Percentiles rank a stretch among this genome's conserved stretches.
phyloP scores from a whole-genome alignment of 2,329 filamentous ascomycete genomes.

The Trichoderma atroviride region DNA sequence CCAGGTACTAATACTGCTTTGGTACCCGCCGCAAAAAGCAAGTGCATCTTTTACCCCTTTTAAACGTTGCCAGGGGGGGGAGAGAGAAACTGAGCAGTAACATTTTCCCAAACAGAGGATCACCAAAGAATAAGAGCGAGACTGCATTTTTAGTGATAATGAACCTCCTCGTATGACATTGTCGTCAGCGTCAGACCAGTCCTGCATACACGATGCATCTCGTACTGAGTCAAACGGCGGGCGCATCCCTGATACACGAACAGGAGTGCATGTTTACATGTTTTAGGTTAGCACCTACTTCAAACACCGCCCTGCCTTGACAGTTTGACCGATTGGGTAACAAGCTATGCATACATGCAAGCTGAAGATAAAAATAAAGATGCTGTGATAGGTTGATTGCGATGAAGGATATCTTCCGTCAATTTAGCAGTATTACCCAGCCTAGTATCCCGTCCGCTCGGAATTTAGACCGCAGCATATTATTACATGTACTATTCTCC shows the following conservation, averaged over 20 bases:
- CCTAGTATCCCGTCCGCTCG: not conserved
- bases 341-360: not conserved
- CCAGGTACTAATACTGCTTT: not conserved
- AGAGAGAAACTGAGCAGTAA: not conserved
- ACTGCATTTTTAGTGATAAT: not conserved
- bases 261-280: not conserved
- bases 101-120: not conserved
- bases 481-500: not conserved
- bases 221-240: not conserved
- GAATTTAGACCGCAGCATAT: not conserved
- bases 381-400: not conserved
- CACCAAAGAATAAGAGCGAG: not conserved
- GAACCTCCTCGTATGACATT: constrained; percentile 2
- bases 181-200: constrained; percentile 6
- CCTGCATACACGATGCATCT: constrained; percentile 3
- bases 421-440: not conserved
- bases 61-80: constrained; percentile 9
- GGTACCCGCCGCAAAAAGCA: not conserved
- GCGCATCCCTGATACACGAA: constrained; percentile 14
- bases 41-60: constrained; percentile 8
- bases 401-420: not conserved
- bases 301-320: not conserved
- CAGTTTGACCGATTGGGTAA: not conserved
- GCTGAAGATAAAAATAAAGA: not conserved
- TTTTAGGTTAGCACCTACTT: constrained; percentile 4